Conservation (phyloP, 2,329 filamentous ascomycete species). For the Myotisia sp. region DNA sequence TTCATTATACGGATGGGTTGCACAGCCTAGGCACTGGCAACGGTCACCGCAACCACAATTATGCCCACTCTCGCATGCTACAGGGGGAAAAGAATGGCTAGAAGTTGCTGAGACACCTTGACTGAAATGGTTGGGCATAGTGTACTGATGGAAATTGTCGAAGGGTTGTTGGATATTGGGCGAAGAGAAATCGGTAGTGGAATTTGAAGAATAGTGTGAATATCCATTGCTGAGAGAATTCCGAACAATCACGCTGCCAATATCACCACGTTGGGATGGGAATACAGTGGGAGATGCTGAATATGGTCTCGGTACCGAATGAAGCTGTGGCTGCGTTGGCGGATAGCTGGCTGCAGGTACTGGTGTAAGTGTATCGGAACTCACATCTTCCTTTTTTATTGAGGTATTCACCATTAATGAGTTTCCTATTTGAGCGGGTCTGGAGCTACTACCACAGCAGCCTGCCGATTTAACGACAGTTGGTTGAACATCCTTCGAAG, state of each 20-base stretch:
- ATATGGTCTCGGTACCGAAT: not conserved
- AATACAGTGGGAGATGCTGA: not conserved
- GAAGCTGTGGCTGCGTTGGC: not conserved
- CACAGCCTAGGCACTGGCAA: constrained; percentile 34
- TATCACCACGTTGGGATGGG: not conserved
- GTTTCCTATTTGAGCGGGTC: too few relatives aligned
- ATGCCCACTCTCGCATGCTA: constrained; percentile 15
- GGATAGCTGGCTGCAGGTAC: not conserved
- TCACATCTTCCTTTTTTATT: not conserved
- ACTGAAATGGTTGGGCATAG: not conserved
- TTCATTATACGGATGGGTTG: constrained; percentile 33
- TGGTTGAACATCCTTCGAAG: not conserved
- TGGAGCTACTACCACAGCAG: too few relatives aligned
- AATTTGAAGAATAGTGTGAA: not conserved
- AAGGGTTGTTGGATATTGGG: not conserved
- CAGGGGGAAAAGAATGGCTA: not conserved
- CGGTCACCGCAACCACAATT: constrained; percentile 31
- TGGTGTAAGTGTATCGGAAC: not conserved
- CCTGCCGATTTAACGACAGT: not conserved
- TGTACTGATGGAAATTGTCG: not conserved
- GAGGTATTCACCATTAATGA: too few relatives aligned
- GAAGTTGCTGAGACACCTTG: not conserved
- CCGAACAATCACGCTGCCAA: too few relatives aligned
- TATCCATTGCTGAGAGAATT: not conserved
- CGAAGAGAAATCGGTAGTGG: not conserved